phyloP scores from a whole-genome alignment of 2,329 filamentous ascomycete species.

The Leptoxyphium fumago region DNA sequence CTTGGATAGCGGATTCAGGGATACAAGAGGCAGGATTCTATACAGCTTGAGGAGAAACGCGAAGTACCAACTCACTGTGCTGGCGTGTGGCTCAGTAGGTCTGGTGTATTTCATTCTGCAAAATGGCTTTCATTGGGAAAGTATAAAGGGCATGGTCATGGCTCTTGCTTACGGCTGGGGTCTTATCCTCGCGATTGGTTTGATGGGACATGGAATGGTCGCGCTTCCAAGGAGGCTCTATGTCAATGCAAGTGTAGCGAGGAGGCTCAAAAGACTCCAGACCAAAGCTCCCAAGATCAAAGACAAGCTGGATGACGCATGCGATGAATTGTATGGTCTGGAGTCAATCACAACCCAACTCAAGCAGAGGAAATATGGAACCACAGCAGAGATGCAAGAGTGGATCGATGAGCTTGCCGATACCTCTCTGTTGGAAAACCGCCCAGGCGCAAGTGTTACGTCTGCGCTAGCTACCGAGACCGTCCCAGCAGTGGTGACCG shows the following conservation, averaged over 20 bases:
- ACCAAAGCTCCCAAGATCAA: constrained; percentile 64
- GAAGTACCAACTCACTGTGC: constrained; percentile 70
- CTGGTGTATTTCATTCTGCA: constrained; percentile 72
- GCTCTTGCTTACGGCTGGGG: constrained; percentile 92
- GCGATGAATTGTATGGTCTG: constrained; percentile 63
- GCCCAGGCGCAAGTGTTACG: constrained; percentile 25
- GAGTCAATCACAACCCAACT: constrained; percentile 71
- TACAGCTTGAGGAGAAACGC: constrained; percentile 82
- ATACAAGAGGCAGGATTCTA: constrained; percentile 62
- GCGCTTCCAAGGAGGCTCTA: constrained; percentile 73
- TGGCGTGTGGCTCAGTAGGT: constrained; percentile 55
- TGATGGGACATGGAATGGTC: constrained; percentile 95
- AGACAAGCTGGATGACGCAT: constrained; percentile 76
- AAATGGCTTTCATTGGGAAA: constrained; percentile 56
- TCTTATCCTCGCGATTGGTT: constrained; percentile 77
- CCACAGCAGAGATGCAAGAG: constrained; percentile 60
- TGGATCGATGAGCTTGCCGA: constrained; percentile 95
- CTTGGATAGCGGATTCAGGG: constrained; percentile 82
- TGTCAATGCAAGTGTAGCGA: constrained; percentile 62
- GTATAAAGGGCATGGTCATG: constrained; percentile 77
- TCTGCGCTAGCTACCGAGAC: constrained; percentile 14
- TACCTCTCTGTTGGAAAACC: constrained; percentile 50
- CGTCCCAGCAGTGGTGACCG: constrained; percentile 68
- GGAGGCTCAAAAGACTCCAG: constrained; percentile 61
- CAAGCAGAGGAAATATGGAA: constrained; percentile 64